A percentile compares a stretch with the other conserved stretches of the same genome.
Conservation (phyloP, 768 basidiomycete species). For the Asterophora parasitica region DNA sequence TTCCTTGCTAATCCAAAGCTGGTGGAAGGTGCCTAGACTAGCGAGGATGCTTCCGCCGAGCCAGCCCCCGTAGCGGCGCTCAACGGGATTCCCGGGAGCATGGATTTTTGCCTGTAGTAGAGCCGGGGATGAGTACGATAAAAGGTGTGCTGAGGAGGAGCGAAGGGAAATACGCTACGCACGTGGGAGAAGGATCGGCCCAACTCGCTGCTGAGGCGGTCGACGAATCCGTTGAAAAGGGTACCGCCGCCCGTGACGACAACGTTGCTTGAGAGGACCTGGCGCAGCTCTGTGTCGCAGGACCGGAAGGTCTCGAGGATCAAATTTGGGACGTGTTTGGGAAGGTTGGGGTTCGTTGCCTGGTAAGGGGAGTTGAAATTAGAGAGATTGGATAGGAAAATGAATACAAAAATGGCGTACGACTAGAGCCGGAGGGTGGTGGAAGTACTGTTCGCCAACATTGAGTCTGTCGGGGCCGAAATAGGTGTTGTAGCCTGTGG, state of each 20-base stretch:
- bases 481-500: constrained; percentile 83
- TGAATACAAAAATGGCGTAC: constrained; percentile 29
- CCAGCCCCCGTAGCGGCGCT: constrained; percentile 92
- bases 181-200: constrained; percentile 26
- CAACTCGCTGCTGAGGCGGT: constrained; percentile 78
- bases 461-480: constrained; percentile 79
- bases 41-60: constrained; percentile 93
- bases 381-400: background rate
- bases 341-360: constrained; percentile 59
- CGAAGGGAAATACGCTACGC: background rate
- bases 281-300: constrained; percentile 89
- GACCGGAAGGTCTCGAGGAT: constrained; percentile 75
- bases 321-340: constrained; percentile 71
- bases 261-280: constrained; percentile 86
- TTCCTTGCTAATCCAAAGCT: constrained; percentile 90
- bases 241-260: constrained; percentile 96
- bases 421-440: constrained; percentile 54
- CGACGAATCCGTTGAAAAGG: constrained; percentile 78
- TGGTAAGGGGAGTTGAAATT: constrained; percentile 10
- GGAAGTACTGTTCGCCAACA: constrained; percentile 88
- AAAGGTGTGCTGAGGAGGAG: background rate
- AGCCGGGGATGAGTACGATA: background rate
- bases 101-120: constrained; percentile 75
- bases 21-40: constrained; percentile 96
- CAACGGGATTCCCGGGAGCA: constrained; percentile 84